Percentiles rank a stretch among this genome's conserved stretches.
phyloP scores from a whole-genome alignment of 495 filamentous ascomycete species.

The Daldinia childiae region DNA sequence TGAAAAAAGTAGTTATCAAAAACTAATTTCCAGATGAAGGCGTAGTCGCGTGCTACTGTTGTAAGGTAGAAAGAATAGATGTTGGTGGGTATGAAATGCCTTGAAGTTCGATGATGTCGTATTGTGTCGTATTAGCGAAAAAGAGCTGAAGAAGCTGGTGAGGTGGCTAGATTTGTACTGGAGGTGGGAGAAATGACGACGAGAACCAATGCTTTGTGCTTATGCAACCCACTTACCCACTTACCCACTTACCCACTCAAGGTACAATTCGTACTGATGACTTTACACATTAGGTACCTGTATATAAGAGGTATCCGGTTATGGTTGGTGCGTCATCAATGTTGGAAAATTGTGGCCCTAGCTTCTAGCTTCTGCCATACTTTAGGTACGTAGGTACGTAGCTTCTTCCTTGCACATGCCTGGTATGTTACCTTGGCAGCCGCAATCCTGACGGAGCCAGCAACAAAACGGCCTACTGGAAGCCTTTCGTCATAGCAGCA shows the following conservation, averaged over 20 bases:
- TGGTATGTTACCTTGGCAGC: neutral
- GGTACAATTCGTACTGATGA: slow-evolving; percentile 10
- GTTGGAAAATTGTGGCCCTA: slow-evolving; percentile 7
- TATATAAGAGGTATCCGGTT: too few relatives aligned
- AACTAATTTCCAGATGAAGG: slow-evolving; percentile 15
- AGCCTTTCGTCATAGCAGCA: slow-evolving; percentile 3
- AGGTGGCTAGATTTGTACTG: slow-evolving; percentile 45
- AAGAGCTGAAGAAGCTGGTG: slow-evolving; percentile 32
- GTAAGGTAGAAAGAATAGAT: neutral
- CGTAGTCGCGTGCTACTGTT: slow-evolving; percentile 22
- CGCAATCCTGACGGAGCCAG: neutral
- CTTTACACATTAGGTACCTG: neutral
- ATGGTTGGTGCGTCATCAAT: slow-evolving; percentile 35
- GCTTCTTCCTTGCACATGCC: neutral
- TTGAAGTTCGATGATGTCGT: neutral
- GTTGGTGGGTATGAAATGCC: slow-evolving; percentile 3
- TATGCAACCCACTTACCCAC: slow-evolving; percentile 10
- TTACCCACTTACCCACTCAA: neutral
- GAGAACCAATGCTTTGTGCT: slow-evolving; percentile 21
- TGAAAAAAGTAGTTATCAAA: slow-evolving; percentile 14
- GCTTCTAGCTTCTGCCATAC: too few relatives aligned
- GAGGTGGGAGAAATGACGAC: slow-evolving; percentile 41
- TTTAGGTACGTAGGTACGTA: slow-evolving; percentile 1
- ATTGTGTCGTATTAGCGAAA: slow-evolving; percentile 31
- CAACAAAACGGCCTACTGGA: neutral